These are phyloP conservation scores for Coemansia sp. DNA, from an alignment of 192 early-diverging fungal species.

Conservation along the genomic window DNA sequence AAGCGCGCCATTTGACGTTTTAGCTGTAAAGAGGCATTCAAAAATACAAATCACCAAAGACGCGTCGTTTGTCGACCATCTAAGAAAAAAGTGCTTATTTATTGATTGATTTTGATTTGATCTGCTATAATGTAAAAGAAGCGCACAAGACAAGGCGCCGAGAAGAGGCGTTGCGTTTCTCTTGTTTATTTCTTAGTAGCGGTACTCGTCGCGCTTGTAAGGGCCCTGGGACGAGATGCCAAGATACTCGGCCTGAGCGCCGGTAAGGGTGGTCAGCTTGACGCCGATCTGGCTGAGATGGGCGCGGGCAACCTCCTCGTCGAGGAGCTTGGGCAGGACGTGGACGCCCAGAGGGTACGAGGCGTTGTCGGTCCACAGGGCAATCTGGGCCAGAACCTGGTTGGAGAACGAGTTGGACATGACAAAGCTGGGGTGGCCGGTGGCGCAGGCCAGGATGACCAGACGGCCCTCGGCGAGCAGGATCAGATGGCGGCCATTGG, in stretches of 20 bases:
- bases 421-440: conserved; percentile 98
- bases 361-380: conserved; percentile 89
- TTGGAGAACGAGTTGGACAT: conserved; percentile 99
- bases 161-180: no score
- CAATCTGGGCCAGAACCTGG: conserved; percentile 98
- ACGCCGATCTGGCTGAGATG: conserved; percentile 94
- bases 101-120: background rate
- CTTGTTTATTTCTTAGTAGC: no score
- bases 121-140: background rate
- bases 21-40: background rate
- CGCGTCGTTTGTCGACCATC: no score
- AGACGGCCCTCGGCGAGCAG: conserved; percentile 98
- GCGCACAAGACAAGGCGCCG: background rate
- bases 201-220: conserved; percentile 97
- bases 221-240: conserved; percentile 79
- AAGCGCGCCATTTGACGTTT: conserved; percentile 37
- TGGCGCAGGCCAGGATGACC: conserved; percentile 99
- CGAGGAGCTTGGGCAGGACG: conserved; percentile 97
- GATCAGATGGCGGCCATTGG: conserved; percentile 90
- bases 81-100: no score
- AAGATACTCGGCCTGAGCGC: conserved; percentile 78
- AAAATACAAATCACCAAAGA: background rate
- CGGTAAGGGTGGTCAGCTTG: conserved; percentile 80
- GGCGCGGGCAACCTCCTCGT: conserved; percentile 97
- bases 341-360: conserved; percentile 94